Conservation (phyloP, 352 stramenopile genomes). For the Peronospora belbahrii region DNA sequence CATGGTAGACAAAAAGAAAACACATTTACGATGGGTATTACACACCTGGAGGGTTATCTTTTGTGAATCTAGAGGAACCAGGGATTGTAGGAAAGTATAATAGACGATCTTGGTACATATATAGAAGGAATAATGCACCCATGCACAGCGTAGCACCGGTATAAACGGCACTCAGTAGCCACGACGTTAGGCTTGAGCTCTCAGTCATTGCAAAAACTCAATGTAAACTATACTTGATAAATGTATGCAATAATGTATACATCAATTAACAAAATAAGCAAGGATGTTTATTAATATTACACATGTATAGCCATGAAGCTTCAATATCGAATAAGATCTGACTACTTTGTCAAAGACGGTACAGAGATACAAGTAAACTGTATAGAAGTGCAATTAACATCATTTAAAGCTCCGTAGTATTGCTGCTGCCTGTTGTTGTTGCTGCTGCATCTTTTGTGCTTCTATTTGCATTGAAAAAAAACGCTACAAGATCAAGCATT, state of each 20-base stretch:
- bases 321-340: too few relatives aligned
- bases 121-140: conserved; percentile 61
- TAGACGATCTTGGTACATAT: conserved; percentile 75
- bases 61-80: conserved; percentile 68
- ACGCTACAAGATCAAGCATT: conserved; percentile 69
- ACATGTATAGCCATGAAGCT: conserved; percentile 1
- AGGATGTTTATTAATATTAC: background rate
- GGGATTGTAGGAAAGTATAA: conserved; percentile 80
- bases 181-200: conserved; percentile 38
- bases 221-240: background rate
- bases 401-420: too few relatives aligned
- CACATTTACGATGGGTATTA: background rate
- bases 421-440: too few relatives aligned
- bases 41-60: conserved; percentile 67
- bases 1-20: background rate
- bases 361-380: too few relatives aligned
- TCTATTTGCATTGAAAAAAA: too few relatives aligned
- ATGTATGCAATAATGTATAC: conserved; percentile 1
- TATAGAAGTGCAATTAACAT: too few relatives aligned
- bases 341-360: too few relatives aligned
- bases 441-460: too few relatives aligned
- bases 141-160: conserved; percentile 50
- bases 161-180: conserved; percentile 58
- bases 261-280: background rate
- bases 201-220: conserved; percentile 30